Conservation (phyloP, 2,329 filamentous ascomycete genomes). For the Apiospora aurea region DNA sequence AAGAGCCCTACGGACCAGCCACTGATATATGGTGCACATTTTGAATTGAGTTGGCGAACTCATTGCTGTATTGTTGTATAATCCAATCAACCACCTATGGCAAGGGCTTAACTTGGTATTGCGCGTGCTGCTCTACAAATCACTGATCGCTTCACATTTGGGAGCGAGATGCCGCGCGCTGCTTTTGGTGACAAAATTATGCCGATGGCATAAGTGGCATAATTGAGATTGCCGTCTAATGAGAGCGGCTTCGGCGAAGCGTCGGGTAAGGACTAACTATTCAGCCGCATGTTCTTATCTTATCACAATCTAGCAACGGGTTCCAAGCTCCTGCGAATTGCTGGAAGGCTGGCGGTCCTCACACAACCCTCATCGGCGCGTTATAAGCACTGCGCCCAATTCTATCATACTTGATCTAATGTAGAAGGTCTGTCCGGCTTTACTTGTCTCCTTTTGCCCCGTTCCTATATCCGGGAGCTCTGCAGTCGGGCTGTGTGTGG, state of each 20-base stretch:
- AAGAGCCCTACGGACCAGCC: background rate
- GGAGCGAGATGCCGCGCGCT: background rate
- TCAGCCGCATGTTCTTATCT: background rate
- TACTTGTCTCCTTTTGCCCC: background rate
- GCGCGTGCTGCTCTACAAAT: background rate
- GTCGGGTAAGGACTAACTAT: too few species aligned
- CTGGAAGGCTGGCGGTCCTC: background rate
- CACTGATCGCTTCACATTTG: background rate
- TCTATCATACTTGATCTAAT: constrained; percentile 23
- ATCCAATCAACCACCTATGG: background rate
- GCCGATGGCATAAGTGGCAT: too few species aligned
- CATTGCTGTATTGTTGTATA: background rate
- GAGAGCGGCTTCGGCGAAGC: too few species aligned
- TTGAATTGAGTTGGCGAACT: background rate
- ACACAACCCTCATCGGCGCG: background rate
- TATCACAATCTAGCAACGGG: constrained; percentile 9
- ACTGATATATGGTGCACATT: background rate
- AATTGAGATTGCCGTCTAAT: too few species aligned
- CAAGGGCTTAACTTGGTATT: background rate
- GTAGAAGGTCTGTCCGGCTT: constrained; percentile 23
- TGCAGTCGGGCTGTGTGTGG: background rate
- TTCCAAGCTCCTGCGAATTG: background rate
- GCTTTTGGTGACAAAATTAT: background rate
- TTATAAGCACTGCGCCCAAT: constrained; percentile 1
- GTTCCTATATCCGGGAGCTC: constrained; percentile 7